Conservation (phyloP, 140 eudicot species). For the Ambrosia hybrid region DNA sequence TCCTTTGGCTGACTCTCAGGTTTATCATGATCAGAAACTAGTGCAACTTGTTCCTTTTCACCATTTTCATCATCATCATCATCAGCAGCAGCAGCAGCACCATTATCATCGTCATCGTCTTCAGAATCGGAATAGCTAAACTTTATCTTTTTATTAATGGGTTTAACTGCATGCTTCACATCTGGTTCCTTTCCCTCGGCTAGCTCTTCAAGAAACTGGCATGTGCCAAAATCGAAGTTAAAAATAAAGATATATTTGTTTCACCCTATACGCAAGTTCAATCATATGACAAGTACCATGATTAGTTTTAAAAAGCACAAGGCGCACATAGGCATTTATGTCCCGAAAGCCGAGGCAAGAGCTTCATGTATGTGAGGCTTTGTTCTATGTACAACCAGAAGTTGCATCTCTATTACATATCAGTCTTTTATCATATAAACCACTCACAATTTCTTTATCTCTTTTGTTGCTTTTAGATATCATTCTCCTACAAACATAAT, state of each 20-base stretch:
- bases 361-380: background rate
- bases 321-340: no score
- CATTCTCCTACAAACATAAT: no score
- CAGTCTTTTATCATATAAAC: no score
- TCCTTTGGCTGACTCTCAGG: constrained; percentile 28
- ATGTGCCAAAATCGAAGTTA: background rate
- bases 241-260: background rate
- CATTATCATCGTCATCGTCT: constrained; percentile 38
- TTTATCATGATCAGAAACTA: constrained; percentile 27
- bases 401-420: no score
- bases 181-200: constrained; percentile 54
- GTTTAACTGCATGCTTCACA: constrained; percentile 38
- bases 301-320: no score
- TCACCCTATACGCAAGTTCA: background rate
- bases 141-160: constrained; percentile 65
- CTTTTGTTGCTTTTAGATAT: no score
- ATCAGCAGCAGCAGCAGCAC: constrained; percentile 29
- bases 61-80: constrained; percentile 37
- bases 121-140: constrained; percentile 79
- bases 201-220: constrained; percentile 84
- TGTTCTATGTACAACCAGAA: background rate
- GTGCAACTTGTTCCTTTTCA: constrained; percentile 30
- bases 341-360: no score
- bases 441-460: no score
- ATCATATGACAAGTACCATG: background rate